A percentile compares a stretch with the other conserved stretches of the same genome.
phyloP scores from a whole-genome alignment of 768 basidiomycete genomes.

The Suillus subluteus region DNA sequence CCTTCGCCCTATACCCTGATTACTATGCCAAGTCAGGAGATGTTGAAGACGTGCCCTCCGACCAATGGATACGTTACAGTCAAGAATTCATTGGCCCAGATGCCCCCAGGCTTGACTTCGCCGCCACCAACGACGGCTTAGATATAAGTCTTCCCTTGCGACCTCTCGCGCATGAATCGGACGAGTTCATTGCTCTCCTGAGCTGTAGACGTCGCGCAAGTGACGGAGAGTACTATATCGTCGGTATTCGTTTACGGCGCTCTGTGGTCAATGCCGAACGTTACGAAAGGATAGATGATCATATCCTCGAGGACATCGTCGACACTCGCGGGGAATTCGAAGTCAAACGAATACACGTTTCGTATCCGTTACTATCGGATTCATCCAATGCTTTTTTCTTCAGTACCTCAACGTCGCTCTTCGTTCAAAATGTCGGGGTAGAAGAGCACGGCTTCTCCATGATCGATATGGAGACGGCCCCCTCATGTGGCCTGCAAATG shows the following conservation, averaged over 20 bases:
- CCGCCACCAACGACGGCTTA: constrained; percentile 6
- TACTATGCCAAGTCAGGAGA: not conserved
- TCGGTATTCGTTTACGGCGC: not conserved
- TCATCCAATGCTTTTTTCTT: not conserved
- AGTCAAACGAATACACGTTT: not conserved
- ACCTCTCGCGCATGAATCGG: not conserved
- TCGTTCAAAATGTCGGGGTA: not conserved
- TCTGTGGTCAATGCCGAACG: constrained; percentile 1
- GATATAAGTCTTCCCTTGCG: constrained; percentile 2
- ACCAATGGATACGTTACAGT: not conserved
- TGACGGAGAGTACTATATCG: not conserved
- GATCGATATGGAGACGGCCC: not conserved
- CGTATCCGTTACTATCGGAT: not conserved
- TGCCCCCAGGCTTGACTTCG: not conserved
- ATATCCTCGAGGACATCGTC: constrained; percentile 1
- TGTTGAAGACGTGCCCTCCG: not conserved
- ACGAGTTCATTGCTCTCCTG: constrained; percentile 4
- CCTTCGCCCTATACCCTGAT: not conserved
- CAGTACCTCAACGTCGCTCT: not conserved
- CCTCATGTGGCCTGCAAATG: not conserved
- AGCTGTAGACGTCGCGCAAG: not conserved
- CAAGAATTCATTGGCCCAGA: not conserved
- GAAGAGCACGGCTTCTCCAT: not conserved
- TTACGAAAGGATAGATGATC: not conserved
- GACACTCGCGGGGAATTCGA: not conserved